Percentiles rank a stretch among this genome's conserved stretches.
These are phyloP conservation scores for Penicillium salamii DNA, from an alignment of 495 filamentous ascomycete species.

Conservation along the genomic window DNA sequence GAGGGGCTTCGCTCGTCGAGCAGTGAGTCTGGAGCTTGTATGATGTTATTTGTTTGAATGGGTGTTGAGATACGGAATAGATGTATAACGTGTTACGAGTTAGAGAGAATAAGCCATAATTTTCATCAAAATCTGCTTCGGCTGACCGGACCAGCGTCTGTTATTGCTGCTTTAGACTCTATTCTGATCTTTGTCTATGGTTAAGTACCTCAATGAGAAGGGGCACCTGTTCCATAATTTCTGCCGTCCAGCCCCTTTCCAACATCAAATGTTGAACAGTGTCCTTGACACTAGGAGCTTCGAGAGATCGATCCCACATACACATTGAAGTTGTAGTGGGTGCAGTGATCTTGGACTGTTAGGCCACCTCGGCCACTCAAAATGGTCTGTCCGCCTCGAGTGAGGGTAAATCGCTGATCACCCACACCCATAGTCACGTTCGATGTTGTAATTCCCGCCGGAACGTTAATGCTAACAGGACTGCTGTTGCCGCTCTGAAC, in stretches of 20 bases:
- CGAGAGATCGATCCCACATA: not conserved
- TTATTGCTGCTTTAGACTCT: no score
- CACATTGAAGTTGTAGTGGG: slow-evolving; percentile 5
- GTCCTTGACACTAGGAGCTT: no score
- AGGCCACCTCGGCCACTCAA: slow-evolving; percentile 32
- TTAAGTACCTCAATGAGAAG: no score
- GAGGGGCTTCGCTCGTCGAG: slow-evolving; percentile 12
- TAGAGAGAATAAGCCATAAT: not conserved
- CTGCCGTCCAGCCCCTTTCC: no score
- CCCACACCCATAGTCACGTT: slow-evolving; percentile 51
- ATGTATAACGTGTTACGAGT: not conserved
- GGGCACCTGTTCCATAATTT: no score
- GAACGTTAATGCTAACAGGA: slow-evolving; percentile 25
- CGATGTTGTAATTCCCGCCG: slow-evolving; percentile 46
- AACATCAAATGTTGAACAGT: no score
- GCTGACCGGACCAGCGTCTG: no score
- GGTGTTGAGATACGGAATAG: not conserved
- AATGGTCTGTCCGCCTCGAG: slow-evolving; percentile 36
- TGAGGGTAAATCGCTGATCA: slow-evolving; percentile 47
- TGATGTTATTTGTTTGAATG: not conserved
- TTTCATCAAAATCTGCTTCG: no score
- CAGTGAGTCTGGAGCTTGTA: slow-evolving; percentile 23
- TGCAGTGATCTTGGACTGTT: not conserved
- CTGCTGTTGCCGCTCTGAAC: slow-evolving; percentile 45
- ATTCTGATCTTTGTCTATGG: no score